Evolutionary conservation across 192 early-diverging fungal genomes (phyloP), one percentile per base, ranked within the genome.

Genomic region (Haplosporangium gracile): DNA sequence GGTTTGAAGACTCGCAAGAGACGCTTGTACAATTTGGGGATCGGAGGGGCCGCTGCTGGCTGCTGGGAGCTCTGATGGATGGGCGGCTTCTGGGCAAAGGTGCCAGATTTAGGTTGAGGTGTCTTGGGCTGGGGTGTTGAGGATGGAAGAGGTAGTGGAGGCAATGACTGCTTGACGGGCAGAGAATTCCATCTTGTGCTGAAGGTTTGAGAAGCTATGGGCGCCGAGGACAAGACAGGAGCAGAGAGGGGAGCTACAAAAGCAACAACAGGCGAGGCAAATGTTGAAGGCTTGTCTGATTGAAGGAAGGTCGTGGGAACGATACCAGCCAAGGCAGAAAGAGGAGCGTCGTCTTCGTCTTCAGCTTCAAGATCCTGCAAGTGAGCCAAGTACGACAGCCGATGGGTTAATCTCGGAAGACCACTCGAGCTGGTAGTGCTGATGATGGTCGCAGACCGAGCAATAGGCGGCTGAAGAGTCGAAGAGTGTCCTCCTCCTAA

Each of bases 341-440:
- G 29, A 65, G 60, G 60, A 34, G 1, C 32, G 32, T 70, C 69
- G 10, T 72, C 71, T 22, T 80, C 49, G 5, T 72, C 71, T 5
- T 43, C 51, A 11, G 26, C 53, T 13, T 74, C 71, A 15, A 80
- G 9, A 34, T 72, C 68, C 18, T 76, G 65, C 40, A 75, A 38
- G 15, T 79, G 77, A 9, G 77, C 74, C 45, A 85, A 38, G 39
- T 85, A 85, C 7, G 83, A 85, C 13, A 85, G 74, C 5, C 83
- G 77, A n/a, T 80, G 77, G 40, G 83, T 85, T 43, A 80, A 15
- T 22, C 74, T 60, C 16, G 51, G 63, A 15, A 74, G 45, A 15
- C 78, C 70, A 49, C 26, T 72, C 15, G 68, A 72, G 7, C 74
- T 79, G 3, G 74, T 76, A 0, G 73, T 29, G 69, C 82, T 85